Evolutionary conservation across 225 moss, liverwort and hornwort genomes (phyloP), one percentile per base, ranked within the genome.

Genomic region (Ulota crispa): DNA sequence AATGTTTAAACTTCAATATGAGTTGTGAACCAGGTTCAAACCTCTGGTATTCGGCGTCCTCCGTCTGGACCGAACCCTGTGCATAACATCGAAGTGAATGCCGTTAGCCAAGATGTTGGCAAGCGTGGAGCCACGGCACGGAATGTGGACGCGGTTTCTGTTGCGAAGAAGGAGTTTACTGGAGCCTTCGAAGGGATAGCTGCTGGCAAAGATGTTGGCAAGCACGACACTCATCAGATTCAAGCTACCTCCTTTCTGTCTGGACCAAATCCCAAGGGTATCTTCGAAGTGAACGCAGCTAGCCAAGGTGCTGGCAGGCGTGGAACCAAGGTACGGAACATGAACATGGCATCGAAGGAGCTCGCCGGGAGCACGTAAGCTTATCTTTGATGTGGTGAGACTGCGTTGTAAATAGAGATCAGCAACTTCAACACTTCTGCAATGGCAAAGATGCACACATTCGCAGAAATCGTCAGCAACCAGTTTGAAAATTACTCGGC

Each of bases 31-130:
- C 68, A 73, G 21, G 59, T 85, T 42, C 83, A 80, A 73, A 87
- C 85, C 56, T 34, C 74, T 41, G 72, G 80, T 21, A 53, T 84
- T 50, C 85, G 88, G 64, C 80, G 83, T 72, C 79, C 85, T 36
- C 88, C 88, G 13, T 88, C 90, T 12, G 90, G 88, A 42, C 90
- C 88, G 1, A 90, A 90, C 21, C 88, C 90, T 0, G 86, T 88
- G 77, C 88, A 88, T 0, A 90, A 90, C 66, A 88, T 83, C 41
- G 72, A 88, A 79, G 83, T 84, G 69, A 88, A 86, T 59, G 86
- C 83, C 18, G 69, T 77, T 1, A 88, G 77, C 65, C 72, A 64
- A 41, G 50, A 55, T 9, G 59, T 30, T 20, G 27, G 76, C 64
- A 87, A 79, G 55, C 82, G 53, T 60, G 53, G 53, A 27, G 28